Conservation (phyloP, 768 basidiomycete species). For the Podaxis sp. region DNA sequence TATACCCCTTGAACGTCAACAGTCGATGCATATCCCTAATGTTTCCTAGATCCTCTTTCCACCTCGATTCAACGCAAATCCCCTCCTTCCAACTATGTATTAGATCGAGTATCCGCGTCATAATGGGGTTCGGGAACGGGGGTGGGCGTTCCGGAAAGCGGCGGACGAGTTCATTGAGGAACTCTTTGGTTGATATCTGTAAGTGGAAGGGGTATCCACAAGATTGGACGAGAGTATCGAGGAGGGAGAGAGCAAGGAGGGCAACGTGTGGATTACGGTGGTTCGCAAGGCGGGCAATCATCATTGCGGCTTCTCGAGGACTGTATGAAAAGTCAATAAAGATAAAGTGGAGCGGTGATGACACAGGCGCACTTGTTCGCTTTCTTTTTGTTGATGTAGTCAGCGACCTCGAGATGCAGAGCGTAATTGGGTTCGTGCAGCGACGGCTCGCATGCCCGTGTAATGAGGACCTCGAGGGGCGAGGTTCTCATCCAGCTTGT, state of each 20-base stretch:
- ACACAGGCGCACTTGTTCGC: constrained; percentile 77
- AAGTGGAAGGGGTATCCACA: constrained; percentile 98
- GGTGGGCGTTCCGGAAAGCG: constrained; percentile 98
- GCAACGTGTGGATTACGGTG: constrained; percentile 92
- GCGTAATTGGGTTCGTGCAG: constrained; percentile 90
- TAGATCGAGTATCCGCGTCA: constrained; percentile 90
- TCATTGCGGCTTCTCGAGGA: constrained; percentile 90
- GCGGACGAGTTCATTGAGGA: constrained; percentile 96
- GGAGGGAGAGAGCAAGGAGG: constrained; percentile 79
- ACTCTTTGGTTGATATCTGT: constrained; percentile 96
- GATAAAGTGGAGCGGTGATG: not conserved
- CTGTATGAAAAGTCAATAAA: constrained; percentile 35
- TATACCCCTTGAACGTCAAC: constrained; percentile 89
- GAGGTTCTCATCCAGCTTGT: constrained; percentile 56
- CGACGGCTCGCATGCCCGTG: constrained; percentile 84
- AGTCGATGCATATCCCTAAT: constrained; percentile 97
- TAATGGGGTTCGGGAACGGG: constrained; percentile 90
- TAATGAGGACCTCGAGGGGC: constrained; percentile 68
- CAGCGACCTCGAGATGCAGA: constrained; percentile 89
- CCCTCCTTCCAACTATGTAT: constrained; percentile 95
- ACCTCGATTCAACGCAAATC: constrained; percentile 84
- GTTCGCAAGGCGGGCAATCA: constrained; percentile 81
- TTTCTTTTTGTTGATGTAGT: constrained; percentile 92
- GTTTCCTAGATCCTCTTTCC: constrained; percentile 95
- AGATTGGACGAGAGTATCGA: constrained; percentile 90